Evolutionary conservation across 2,329 filamentous ascomycete species (phyloP).

Genomic region (Aureobasidium sp.): DNA sequence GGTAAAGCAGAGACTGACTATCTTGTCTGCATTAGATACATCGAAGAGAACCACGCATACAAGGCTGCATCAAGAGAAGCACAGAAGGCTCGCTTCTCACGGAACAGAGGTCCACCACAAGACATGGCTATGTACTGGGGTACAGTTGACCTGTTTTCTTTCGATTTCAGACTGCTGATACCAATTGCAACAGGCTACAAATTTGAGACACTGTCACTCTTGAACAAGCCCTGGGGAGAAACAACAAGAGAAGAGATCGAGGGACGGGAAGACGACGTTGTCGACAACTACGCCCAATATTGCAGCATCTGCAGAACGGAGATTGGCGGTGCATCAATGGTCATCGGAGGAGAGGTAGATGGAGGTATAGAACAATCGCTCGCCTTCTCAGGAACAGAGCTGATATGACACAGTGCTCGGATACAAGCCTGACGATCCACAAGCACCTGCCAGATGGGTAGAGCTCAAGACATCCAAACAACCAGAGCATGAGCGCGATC

Average conservation of each 20-base stretch:
- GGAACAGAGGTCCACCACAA: constrained; percentile 40
- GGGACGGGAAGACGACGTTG: constrained; percentile 57
- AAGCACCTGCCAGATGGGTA: constrained; percentile 76
- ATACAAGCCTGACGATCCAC: constrained; percentile 58
- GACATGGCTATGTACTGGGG: constrained; percentile 93
- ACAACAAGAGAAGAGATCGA: constrained; percentile 72
- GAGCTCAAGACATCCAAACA: constrained; percentile 77
- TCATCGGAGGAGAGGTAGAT: constrained; percentile 91
- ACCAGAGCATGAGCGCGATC: constrained; percentile 52
- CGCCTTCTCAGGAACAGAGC: not conserved
- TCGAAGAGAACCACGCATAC: constrained; percentile 79
- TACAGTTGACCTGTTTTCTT: constrained; percentile 27
- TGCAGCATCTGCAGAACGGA: constrained; percentile 89
- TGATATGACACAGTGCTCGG: constrained; percentile 60
- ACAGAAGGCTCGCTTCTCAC: constrained; percentile 41
- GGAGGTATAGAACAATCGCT: constrained; percentile 48
- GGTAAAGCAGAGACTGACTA: not conserved
- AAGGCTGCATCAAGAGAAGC: constrained; percentile 55
- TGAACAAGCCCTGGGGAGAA: constrained; percentile 66
- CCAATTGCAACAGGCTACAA: constrained; percentile 64
- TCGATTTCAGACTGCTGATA: too few relatives aligned
- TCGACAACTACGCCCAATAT: constrained; percentile 90
- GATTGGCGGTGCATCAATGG: constrained; percentile 64
- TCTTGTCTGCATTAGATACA: constrained; percentile 53
- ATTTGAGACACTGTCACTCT: constrained; percentile 77